These are phyloP conservation scores for Penium margaritaceum DNA, from an alignment of 139 green algal genomes.

Conservation along the genomic window DNA sequence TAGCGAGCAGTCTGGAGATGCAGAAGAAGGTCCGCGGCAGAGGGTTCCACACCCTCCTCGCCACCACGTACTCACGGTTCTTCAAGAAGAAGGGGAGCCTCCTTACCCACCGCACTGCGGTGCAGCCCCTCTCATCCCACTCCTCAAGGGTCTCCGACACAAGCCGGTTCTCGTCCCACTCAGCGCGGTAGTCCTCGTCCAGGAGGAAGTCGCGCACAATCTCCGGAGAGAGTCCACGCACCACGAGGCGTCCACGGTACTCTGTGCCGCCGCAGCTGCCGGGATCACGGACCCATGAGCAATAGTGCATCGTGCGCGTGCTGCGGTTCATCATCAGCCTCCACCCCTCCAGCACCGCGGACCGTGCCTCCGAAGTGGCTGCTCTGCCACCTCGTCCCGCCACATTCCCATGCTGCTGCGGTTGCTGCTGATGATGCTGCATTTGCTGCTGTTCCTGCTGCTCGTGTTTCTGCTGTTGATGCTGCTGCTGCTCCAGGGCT, in stretches of 20 bases:
- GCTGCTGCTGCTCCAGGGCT: too few relatives aligned
- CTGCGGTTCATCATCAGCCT: too few relatives aligned
- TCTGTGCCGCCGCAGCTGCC: too few relatives aligned
- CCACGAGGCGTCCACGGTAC: slow-evolving; percentile 28
- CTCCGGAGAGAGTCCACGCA: slow-evolving; percentile 21
- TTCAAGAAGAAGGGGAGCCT: slow-evolving; percentile 32
- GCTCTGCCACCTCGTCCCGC: too few relatives aligned
- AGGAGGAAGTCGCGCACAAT: slow-evolving; percentile 41
- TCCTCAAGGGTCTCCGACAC: slow-evolving; percentile 11
- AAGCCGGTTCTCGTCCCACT: slow-evolving; percentile 39
- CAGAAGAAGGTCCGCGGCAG: slow-evolving; percentile 11
- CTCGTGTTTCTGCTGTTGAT: too few relatives aligned
- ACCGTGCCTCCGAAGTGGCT: too few relatives aligned
- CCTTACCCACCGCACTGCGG: slow-evolving; percentile 16
- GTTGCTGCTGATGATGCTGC: too few relatives aligned
- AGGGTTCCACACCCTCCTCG: slow-evolving; percentile 6
- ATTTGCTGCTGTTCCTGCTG: too few relatives aligned
- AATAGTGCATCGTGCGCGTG: too few relatives aligned
- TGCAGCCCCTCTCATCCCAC: slow-evolving; percentile 15
- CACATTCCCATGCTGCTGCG: too few relatives aligned
- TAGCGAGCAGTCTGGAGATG: slow-evolving; percentile 28
- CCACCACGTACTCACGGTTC: slow-evolving; percentile 25
- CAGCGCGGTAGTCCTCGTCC: slow-evolving; percentile 37
- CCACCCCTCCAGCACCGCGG: too few relatives aligned
- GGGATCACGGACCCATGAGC: too few relatives aligned